phyloP scores from a whole-genome alignment of 345 rosid genomes.

The Eucalyptus pumila region DNA sequence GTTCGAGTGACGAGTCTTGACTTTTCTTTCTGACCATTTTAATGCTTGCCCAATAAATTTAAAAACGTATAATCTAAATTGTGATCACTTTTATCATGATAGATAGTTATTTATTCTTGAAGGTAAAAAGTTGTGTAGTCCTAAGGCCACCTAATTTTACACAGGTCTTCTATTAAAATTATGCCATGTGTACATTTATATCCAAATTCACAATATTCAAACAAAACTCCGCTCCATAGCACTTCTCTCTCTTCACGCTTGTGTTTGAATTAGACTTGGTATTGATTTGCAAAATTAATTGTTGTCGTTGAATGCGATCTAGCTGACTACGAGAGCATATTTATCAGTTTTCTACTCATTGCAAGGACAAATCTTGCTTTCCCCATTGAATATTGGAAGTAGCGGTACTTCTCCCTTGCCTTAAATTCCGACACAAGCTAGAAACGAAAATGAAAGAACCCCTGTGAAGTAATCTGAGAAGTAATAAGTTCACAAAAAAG shows the following conservation, averaged over 20 bases:
- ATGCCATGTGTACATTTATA: not conserved
- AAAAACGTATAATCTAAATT: not conserved
- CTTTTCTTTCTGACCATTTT: not conserved
- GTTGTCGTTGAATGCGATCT: not conserved
- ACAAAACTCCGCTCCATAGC: not conserved
- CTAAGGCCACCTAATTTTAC: not conserved
- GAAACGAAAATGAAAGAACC: not conserved
- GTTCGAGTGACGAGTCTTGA: not conserved
- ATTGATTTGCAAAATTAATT: not conserved
- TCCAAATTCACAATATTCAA: not conserved
- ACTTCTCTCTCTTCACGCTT: not conserved
- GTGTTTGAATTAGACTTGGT: not conserved
- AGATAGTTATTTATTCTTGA: not conserved
- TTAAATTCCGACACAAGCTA: not conserved
- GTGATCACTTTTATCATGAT: not conserved
- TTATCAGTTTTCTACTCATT: not conserved
- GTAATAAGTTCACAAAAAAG: not conserved
- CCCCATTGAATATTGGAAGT: not conserved
- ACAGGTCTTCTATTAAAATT: not conserved
- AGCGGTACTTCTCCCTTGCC: not conserved
- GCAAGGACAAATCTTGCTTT: not conserved
- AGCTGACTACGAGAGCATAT: not conserved
- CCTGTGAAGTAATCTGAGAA: not conserved
- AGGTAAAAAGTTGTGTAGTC: rapidly evolving
- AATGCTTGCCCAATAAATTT: rapidly evolving